Evolutionary conservation across 2,329 filamentous ascomycete genomes (phyloP).

Genomic region (Pezicula carpinea): DNA sequence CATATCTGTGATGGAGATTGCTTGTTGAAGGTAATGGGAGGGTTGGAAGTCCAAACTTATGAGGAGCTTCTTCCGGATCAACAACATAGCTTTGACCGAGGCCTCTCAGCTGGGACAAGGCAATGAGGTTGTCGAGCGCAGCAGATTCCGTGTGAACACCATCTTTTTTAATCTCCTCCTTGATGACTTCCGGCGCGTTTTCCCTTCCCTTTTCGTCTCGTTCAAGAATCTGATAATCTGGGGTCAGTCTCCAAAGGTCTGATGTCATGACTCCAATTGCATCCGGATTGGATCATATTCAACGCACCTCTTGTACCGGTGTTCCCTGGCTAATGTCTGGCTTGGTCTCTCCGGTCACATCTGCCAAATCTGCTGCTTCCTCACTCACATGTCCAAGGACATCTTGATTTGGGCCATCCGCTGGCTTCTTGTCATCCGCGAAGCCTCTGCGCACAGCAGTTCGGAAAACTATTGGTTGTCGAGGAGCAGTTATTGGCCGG

Average conservation of each 20-base stretch:
- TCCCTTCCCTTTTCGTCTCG: slow-evolving; percentile 57
- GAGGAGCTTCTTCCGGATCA: slow-evolving; percentile 17
- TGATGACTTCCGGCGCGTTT: slow-evolving; percentile 62
- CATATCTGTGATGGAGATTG: slow-evolving; percentile 77
- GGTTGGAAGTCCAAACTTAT: slow-evolving; percentile 70
- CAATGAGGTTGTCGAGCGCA: slow-evolving; percentile 25
- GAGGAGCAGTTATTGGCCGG: slow-evolving; percentile 30
- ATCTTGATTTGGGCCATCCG: slow-evolving; percentile 44
- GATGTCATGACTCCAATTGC: slow-evolving; percentile 14
- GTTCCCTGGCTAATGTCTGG: slow-evolving; percentile 63
- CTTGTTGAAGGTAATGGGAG: slow-evolving; percentile 56
- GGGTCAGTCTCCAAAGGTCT: slow-evolving; percentile 9
- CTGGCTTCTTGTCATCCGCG: slow-evolving; percentile 23
- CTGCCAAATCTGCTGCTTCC: slow-evolving; percentile 56
- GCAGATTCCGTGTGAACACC: slow-evolving; percentile 26
- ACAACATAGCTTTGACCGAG: slow-evolving; percentile 17
- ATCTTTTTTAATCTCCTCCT: slow-evolving; percentile 46
- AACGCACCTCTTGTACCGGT: slow-evolving; percentile 58
- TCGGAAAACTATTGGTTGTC: slow-evolving; percentile 19
- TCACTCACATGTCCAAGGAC: slow-evolving; percentile 56
- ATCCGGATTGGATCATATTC: slow-evolving; percentile 1
- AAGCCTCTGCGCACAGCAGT: slow-evolving; percentile 22
- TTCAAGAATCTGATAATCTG: slow-evolving; percentile 50
- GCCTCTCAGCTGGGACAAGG: slow-evolving; percentile 25
- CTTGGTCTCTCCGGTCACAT: slow-evolving; percentile 50